Conservation (phyloP, 176 grass and related monocot genomes). For the Oryza meyeriana region DNA sequence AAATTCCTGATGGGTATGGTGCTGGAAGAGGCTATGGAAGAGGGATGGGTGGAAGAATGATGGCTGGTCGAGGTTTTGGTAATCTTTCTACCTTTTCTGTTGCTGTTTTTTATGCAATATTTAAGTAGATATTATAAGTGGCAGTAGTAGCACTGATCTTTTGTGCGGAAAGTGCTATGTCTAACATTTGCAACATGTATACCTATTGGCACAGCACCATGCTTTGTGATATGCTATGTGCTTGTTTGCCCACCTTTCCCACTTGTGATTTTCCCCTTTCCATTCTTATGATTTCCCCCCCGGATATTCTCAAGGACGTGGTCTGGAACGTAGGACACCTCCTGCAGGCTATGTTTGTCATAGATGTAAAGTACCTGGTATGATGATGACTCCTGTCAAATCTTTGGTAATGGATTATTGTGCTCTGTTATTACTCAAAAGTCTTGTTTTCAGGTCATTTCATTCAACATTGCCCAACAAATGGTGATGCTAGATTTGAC, state of each 20-base stretch:
- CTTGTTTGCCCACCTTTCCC: background rate
- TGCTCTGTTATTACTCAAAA: constrained; percentile 6
- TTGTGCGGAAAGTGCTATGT: background rate
- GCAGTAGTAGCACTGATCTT: background rate
- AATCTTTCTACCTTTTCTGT: constrained; percentile 39
- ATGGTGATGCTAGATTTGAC: constrained; percentile 88
- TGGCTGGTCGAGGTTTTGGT: constrained; percentile 88
- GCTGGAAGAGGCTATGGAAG: constrained; percentile 80
- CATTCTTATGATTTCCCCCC: constrained; percentile 18
- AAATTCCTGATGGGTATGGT: constrained; percentile 80
- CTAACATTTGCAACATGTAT: constrained; percentile 8
- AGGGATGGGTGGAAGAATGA: constrained; percentile 83
- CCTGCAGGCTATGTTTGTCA: constrained; percentile 98
- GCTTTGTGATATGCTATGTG: background rate
- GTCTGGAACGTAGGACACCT: constrained; percentile 66
- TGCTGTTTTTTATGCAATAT: background rate
- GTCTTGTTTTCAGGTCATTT: constrained; percentile 76
- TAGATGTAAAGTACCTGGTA: constrained; percentile 97
- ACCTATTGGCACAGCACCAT: background rate
- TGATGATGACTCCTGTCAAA: constrained; percentile 16
- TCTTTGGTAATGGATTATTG: constrained; percentile 7
- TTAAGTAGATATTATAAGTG: constrained; percentile 10
- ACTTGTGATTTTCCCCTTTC: constrained; percentile 5
- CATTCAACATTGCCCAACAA: constrained; percentile 97
- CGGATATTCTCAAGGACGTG: constrained; percentile 62